phyloP scores from a whole-genome alignment of 768 basidiomycete genomes.

The Leccinum subgranulosum region DNA sequence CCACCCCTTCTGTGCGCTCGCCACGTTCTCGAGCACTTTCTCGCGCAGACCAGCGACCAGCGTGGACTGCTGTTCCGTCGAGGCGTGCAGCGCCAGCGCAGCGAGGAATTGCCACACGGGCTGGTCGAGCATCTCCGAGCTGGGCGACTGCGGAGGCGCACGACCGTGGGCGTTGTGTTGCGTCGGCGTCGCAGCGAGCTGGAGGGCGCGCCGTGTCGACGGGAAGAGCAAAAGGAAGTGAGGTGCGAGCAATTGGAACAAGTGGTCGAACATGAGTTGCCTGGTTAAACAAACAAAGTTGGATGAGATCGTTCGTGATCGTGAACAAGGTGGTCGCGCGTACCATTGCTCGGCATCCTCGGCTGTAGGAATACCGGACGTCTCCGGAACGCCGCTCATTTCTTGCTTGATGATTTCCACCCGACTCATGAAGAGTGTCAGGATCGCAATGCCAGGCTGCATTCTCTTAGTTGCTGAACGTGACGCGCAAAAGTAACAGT shows the following conservation, averaged over 20 bases:
- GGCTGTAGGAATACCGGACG: slow-evolving; percentile 54
- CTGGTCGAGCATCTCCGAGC: slow-evolving; percentile 70
- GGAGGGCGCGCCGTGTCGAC: slow-evolving; percentile 65
- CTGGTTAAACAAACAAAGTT: slow-evolving; percentile 37
- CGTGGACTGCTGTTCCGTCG: slow-evolving; percentile 81
- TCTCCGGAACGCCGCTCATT: slow-evolving; percentile 48
- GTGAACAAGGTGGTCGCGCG: not conserved
- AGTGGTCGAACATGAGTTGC: slow-evolving; percentile 84
- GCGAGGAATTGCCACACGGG: slow-evolving; percentile 96
- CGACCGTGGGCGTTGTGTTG: slow-evolving; percentile 44
- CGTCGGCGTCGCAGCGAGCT: slow-evolving; percentile 36
- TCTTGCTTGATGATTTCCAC: slow-evolving; percentile 90
- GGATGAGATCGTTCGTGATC: not conserved
- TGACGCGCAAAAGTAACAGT: not conserved
- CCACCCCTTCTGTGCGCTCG: slow-evolving; percentile 75
- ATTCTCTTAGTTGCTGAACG: slow-evolving; percentile 1
- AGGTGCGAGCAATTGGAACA: slow-evolving; percentile 77
- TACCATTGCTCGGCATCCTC: slow-evolving; percentile 85
- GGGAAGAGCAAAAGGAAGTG: slow-evolving; percentile 85
- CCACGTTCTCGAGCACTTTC: slow-evolving; percentile 89
- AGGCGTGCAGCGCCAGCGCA: slow-evolving; percentile 80
- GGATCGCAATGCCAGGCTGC: slow-evolving; percentile 87
- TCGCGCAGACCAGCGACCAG: slow-evolving; percentile 86
- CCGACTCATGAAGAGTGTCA: slow-evolving; percentile 88
- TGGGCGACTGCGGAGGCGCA: slow-evolving; percentile 56